These are phyloP conservation scores for Symbiotaphrina buchneri DNA, from an alignment of 495 filamentous ascomycete species.

Conservation along the genomic window DNA sequence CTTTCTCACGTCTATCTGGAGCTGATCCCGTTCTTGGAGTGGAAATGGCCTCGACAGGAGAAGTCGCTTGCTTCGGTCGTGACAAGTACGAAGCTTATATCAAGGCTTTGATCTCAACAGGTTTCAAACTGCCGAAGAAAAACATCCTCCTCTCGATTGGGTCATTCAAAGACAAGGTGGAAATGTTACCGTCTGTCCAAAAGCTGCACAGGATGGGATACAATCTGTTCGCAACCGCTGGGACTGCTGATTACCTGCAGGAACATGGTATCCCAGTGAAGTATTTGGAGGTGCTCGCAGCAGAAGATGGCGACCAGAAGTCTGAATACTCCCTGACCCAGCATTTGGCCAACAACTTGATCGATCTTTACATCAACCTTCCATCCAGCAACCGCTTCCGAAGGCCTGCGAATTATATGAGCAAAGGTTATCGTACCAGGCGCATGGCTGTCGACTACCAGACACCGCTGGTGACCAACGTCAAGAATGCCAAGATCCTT, in stretches of 20 bases:
- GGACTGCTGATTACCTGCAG: conserved; percentile 87
- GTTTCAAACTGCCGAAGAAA: conserved; percentile 87
- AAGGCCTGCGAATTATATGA: conserved; percentile 94
- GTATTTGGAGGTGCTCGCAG: conserved; percentile 67
- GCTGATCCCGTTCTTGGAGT: conserved; percentile 93
- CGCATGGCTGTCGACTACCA: conserved; percentile 99
- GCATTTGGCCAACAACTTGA: conserved; percentile 88
- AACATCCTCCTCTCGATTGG: conserved; percentile 93
- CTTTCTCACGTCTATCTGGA: conserved; percentile 87
- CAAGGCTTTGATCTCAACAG: conserved; percentile 85
- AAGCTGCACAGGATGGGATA: conserved; percentile 77
- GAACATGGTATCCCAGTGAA: conserved; percentile 78
- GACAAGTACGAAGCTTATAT: conserved; percentile 97
- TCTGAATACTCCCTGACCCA: conserved; percentile 91
- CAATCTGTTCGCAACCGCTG: conserved; percentile 86
- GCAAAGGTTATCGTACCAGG: conserved; percentile 82
- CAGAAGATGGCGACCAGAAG: conserved; percentile 54
- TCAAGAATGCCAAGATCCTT: conserved; percentile 95
- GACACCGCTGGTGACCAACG: conserved; percentile 90
- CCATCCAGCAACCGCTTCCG: conserved; percentile 94
- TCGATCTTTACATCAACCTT: conserved; percentile 96
- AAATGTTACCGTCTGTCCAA: conserved; percentile 81
- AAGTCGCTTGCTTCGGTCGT: conserved; percentile 87
- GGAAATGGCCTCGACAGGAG: conserved; percentile 97
- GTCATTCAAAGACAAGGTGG: conserved; percentile 90